A percentile compares a stretch with the other conserved stretches of the same genome.
Conservation (phyloP, 495 filamentous ascomycete species). For the Lichina pygmaea region DNA sequence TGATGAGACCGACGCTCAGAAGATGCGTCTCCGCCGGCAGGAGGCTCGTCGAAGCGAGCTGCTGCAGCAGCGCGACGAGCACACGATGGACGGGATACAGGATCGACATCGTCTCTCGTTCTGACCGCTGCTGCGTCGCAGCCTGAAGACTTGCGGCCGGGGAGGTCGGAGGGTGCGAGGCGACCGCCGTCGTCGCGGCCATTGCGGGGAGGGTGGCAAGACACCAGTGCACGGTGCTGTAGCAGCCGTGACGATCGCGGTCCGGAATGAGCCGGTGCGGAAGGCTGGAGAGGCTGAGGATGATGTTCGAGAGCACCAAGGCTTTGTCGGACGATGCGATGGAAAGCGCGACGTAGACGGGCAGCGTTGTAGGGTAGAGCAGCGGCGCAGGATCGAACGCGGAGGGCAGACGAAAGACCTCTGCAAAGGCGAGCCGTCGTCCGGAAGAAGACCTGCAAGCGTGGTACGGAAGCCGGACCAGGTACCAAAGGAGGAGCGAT, state of each 20-base stretch:
- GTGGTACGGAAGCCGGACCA: slow-evolving; percentile 15
- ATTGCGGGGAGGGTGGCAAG: slow-evolving; percentile 14
- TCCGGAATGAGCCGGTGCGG: slow-evolving; percentile 47
- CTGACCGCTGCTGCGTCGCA: slow-evolving; percentile 8
- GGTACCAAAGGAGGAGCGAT: slow-evolving; percentile 16
- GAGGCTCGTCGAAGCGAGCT: slow-evolving; percentile 67
- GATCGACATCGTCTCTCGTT: slow-evolving; percentile 34
- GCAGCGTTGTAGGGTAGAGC: slow-evolving; percentile 57
- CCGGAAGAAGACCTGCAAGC: not conserved
- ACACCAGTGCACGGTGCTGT: slow-evolving; percentile 44
- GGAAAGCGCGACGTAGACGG: slow-evolving; percentile 51
- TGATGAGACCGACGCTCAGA: slow-evolving; percentile 56
- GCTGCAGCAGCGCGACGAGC: slow-evolving; percentile 42
- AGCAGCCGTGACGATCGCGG: slow-evolving; percentile 17
- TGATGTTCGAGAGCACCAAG: slow-evolving; percentile 46
- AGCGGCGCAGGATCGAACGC: slow-evolving; percentile 78
- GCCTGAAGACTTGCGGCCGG: slow-evolving; percentile 1
- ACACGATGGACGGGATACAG: slow-evolving; percentile 73
- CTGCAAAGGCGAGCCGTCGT: slow-evolving; percentile 9
- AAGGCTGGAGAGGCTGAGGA: slow-evolving; percentile 53
- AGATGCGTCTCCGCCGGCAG: slow-evolving; percentile 69
- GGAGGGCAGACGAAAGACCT: slow-evolving; percentile 28
- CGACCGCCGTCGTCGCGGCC: slow-evolving; percentile 1
- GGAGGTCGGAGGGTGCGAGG: slow-evolving; percentile 4
- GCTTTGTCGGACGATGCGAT: slow-evolving; percentile 28